Evolutionary conservation across 2,329 filamentous ascomycete species (phyloP).

Genomic region (Colletotrichum sidae): DNA sequence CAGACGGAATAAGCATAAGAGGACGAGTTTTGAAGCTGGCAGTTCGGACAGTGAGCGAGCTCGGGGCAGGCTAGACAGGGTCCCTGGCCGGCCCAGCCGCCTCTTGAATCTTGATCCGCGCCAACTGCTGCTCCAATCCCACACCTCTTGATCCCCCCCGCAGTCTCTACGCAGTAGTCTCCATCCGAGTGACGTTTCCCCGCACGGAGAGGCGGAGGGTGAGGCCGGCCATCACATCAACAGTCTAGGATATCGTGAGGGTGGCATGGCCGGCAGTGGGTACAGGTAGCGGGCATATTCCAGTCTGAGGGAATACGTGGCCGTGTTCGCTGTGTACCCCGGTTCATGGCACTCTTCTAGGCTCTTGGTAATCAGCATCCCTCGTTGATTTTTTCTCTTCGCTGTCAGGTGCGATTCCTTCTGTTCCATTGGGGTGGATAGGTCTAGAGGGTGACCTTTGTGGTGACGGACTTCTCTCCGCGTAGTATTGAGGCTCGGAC

Average conservation of each 20-base stretch:
- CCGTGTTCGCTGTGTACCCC: background rate
- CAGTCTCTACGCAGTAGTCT: too few relatives aligned
- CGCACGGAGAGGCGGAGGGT: background rate
- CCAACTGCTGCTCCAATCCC: background rate
- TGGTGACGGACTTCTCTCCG: too few relatives aligned
- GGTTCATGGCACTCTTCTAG: too few relatives aligned
- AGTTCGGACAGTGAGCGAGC: constrained; percentile 20
- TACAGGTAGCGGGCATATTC: background rate
- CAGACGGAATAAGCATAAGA: constrained; percentile 12
- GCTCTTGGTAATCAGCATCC: too few relatives aligned
- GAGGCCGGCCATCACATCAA: too few relatives aligned
- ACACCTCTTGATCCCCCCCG: too few relatives aligned
- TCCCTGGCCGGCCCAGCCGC: background rate
- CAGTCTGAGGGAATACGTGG: background rate
- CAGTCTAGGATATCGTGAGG: background rate
- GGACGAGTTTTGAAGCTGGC: background rate
- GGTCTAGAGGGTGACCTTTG: too few relatives aligned
- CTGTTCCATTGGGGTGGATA: too few relatives aligned
- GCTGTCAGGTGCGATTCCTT: too few relatives aligned
- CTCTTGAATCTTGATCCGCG: background rate
- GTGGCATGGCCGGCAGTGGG: constrained; percentile 10
- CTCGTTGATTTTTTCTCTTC: too few relatives aligned
- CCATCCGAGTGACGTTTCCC: background rate
- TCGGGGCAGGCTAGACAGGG: constrained; percentile 4
- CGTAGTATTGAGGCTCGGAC: too few relatives aligned